phyloP scores from a whole-genome alignment of 169 alveolate species.

The Amoebophrya sp. region DNA sequence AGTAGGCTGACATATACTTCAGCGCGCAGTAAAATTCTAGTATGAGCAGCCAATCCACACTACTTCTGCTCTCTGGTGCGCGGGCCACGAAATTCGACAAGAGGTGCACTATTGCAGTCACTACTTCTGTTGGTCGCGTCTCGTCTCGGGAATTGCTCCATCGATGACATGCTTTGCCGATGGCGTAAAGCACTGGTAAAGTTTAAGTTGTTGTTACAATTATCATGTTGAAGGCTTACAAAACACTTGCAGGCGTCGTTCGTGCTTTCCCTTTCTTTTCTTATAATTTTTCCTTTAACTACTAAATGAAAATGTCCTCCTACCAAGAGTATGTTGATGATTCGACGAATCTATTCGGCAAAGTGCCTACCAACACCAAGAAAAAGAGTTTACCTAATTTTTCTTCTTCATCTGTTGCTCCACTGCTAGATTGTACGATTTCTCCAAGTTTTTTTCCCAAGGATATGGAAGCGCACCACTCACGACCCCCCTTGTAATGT shows the following conservation, averaged over 20 bases:
- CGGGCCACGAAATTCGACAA: neutral
- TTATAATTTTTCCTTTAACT: too few relatives aligned
- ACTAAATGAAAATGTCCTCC: too few relatives aligned
- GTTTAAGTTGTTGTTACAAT: too few relatives aligned
- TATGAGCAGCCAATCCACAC: neutral
- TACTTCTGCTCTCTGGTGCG: neutral
- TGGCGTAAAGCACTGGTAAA: neutral
- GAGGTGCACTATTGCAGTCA: neutral
- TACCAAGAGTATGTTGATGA: too few relatives aligned
- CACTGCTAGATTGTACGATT: neutral
- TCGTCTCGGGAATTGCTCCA: neutral
- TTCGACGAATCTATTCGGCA: too few relatives aligned
- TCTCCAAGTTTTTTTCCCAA: neutral
- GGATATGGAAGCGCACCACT: neutral
- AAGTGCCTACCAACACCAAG: too few relatives aligned
- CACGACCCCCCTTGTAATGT: neutral
- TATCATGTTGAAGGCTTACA: too few relatives aligned
- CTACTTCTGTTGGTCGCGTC: neutral
- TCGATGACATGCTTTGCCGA: neutral
- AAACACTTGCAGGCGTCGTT: too few relatives aligned
- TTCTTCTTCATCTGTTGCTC: neutral
- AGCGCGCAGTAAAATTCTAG: neutral
- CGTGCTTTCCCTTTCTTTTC: too few relatives aligned
- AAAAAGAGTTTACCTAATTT: neutral
- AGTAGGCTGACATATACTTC: neutral